A percentile compares a stretch with the other conserved stretches of the same genome.
Evolutionary conservation across 345 rosid species (phyloP).

Genomic region (Psidium guajava): DNA sequence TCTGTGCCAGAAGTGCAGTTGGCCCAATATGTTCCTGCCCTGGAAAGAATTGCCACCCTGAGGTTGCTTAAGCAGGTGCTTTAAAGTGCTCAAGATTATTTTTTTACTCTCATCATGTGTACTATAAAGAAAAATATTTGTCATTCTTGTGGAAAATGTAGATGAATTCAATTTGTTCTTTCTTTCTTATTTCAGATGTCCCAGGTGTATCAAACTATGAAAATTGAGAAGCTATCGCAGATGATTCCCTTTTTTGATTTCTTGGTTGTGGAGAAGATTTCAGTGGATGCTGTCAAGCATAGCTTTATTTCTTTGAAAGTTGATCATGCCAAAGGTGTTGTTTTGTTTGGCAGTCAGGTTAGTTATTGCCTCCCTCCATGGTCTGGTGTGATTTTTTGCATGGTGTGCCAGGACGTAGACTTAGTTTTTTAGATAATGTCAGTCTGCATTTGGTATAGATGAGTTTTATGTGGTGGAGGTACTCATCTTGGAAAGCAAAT

Average conservation of each 20-base stretch:
- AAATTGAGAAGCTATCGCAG: constrained; percentile 61
- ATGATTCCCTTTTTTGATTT: constrained; percentile 87
- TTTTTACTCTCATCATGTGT: neutral
- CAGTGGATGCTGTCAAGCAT: constrained; percentile 86
- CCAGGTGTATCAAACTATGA: constrained; percentile 75
- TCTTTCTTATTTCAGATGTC: constrained; percentile 56
- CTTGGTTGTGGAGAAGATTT: constrained; percentile 77
- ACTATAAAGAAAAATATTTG: neutral
- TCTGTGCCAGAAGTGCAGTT: constrained; percentile 87
- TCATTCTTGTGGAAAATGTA: neutral
- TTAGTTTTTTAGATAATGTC: neutral
- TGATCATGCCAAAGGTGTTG: constrained; percentile 73
- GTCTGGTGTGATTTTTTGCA: neutral
- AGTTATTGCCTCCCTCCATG: constrained; percentile 3
- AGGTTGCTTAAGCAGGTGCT: constrained; percentile 88
- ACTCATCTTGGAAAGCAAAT: neutral
- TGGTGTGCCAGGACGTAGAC: neutral
- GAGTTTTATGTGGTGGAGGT: neutral
- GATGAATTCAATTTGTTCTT: neutral
- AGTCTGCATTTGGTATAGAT: neutral
- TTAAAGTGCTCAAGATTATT: neutral
- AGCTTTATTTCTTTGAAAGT: constrained; percentile 76
- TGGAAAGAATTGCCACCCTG: constrained; percentile 83
- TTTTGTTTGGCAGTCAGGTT: constrained; percentile 63
- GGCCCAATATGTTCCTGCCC: constrained; percentile 64